Conservation (phyloP, 73 alveolate species). For the Durusdinium trenchii region DNA sequence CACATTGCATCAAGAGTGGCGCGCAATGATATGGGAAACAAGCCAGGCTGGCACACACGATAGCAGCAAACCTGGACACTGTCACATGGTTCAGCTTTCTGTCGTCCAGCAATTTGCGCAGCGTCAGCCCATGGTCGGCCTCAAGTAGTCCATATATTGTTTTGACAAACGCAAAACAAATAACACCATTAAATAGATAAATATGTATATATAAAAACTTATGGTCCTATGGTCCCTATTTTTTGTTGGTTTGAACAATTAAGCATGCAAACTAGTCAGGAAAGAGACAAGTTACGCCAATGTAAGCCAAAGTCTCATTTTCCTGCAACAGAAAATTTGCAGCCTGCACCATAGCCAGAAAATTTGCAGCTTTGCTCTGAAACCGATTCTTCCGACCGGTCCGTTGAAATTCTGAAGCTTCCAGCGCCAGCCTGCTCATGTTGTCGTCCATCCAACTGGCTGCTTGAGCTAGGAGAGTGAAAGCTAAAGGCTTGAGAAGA, state of each 20-base stretch:
- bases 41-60: too few relatives aligned
- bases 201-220: neutral
- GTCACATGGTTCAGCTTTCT: neutral
- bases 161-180: neutral
- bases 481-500: neutral
- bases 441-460: conserved; percentile 12
- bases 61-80: neutral
- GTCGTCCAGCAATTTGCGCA: conserved; percentile 15
- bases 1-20: too few relatives aligned
- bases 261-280: neutral
- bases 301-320: neutral
- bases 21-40: too few relatives aligned
- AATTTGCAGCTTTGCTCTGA: neutral
- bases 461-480: neutral
- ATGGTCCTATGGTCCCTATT: neutral
- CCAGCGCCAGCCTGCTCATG: neutral
- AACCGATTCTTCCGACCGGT: neutral
- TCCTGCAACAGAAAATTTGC: neutral
- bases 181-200: neutral
- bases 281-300: neutral
- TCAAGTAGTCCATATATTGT: neutral
- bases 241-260: neutral
- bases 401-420: neutral
- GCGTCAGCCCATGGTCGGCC: neutral
- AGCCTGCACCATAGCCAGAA: neutral